A percentile compares a stretch with the other conserved stretches of the same genome.
These are phyloP conservation scores for Aspergillus vadensis DNA, from an alignment of 2,329 filamentous ascomycete species.

Conservation along the genomic window DNA sequence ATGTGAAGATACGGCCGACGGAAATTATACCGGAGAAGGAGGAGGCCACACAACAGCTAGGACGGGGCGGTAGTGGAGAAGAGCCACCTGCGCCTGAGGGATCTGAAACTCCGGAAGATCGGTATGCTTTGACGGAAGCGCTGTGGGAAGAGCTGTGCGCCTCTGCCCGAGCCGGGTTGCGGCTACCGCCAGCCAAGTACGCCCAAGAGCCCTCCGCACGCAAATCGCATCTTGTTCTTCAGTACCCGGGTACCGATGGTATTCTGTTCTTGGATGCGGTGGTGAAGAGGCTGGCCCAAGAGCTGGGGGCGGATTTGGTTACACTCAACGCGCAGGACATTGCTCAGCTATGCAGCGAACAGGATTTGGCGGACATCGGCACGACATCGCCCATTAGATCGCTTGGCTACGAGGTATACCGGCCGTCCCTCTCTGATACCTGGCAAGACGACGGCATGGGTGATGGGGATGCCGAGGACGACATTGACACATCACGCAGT, in stretches of 20 bases:
- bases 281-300: conserved; percentile 64
- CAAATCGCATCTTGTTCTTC: conserved; percentile 61
- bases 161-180: conserved; percentile 55
- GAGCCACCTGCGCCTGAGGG: conserved; percentile 24
- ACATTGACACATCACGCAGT: conserved; percentile 28
- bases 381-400: conserved; percentile 42
- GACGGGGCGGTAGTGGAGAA: conserved; percentile 30
- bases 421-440: conserved; percentile 33
- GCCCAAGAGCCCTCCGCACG: conserved; percentile 50
- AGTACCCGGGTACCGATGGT: conserved; percentile 60
- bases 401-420: conserved; percentile 59
- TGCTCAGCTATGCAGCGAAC: conserved; percentile 46
- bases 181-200: conserved; percentile 41
- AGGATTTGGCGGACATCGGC: conserved; percentile 40
- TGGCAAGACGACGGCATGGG: conserved; percentile 50
- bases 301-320: conserved; percentile 51
- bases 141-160: conserved; percentile 54
- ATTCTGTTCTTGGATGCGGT: conserved; percentile 59
- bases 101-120: conserved; percentile 24
- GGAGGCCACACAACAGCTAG: conserved; percentile 10
- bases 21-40: conserved; percentile 22
- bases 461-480: conserved; percentile 49
- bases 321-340: conserved; percentile 51
- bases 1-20: conserved; percentile 31
- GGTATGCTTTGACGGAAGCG: conserved; percentile 44